A percentile compares a stretch with the other conserved stretches of the same genome.
These are phyloP conservation scores for Coemansia sp. DNA, from an alignment of 192 early-diverging fungal species.

Conservation along the genomic window DNA sequence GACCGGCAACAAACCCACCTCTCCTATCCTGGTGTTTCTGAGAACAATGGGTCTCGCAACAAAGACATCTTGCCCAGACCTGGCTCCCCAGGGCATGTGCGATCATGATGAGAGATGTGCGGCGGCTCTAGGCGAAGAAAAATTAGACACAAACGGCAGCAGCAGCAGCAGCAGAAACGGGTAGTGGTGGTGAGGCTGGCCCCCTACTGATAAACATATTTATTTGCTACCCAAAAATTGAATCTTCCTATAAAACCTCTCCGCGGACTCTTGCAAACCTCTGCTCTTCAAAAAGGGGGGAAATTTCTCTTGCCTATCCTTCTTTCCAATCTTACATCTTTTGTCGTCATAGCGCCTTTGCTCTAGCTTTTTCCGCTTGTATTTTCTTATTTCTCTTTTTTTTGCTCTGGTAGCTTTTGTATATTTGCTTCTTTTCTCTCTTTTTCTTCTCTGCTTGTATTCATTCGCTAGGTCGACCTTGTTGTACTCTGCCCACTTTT, in stretches of 20 bases:
- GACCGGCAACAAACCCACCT: not conserved
- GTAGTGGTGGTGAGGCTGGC: not conserved
- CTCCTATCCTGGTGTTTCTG: not conserved
- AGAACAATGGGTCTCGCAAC: not conserved
- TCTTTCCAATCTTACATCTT: not conserved
- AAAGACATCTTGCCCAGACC: not conserved
- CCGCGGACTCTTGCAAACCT: not conserved
- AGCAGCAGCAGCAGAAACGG: no score
- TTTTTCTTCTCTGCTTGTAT: not conserved
- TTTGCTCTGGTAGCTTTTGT: constrained; percentile 1
- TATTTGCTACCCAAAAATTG: not conserved
- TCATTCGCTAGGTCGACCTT: not conserved
- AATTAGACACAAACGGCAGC: not conserved
- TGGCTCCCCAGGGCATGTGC: not conserved
- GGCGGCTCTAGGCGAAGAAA: not conserved
- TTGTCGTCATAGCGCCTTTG: constrained; percentile 11
- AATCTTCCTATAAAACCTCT: not conserved
- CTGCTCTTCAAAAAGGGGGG: not conserved
- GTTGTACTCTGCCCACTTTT: not conserved
- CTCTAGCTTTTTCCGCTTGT: constrained; percentile 6
- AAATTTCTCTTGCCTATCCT: not conserved
- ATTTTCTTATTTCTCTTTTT: not conserved
- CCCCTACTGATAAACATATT: not conserved
- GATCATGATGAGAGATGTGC: constrained; percentile 3
- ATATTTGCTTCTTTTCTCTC: constrained; percentile 1